Conservation (phyloP, 176 grass and related monocot species). For the Juncus inflexus region DNA sequence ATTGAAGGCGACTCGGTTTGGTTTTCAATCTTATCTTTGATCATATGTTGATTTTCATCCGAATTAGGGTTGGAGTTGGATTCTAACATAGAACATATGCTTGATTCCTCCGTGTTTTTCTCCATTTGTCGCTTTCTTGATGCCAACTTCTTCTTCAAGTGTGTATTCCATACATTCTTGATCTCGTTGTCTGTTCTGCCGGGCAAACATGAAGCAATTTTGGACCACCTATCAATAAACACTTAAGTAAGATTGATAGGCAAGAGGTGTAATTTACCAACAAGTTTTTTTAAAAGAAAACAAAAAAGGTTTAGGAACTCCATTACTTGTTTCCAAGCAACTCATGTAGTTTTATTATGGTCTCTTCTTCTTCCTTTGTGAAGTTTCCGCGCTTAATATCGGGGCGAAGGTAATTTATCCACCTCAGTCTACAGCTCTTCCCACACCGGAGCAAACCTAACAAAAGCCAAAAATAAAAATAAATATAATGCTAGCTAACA, state of each 20-base stretch:
- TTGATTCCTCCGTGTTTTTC: not conserved
- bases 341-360: conserved; percentile 83
- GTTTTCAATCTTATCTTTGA: conserved; percentile 38
- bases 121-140: conserved; percentile 16
- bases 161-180: conserved; percentile 96
- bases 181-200: conserved; percentile 98
- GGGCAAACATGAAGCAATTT: conserved; percentile 67
- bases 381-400: conserved; percentile 93
- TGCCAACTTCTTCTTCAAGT: conserved; percentile 71
- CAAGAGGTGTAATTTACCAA: too few relatives aligned
- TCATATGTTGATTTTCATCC: conserved; percentile 21
- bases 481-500: not conserved
- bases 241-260: not conserved
- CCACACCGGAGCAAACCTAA: conserved; percentile 74
- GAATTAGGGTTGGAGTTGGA: conserved; percentile 26
- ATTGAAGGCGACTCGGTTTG: conserved; percentile 25
- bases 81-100: not conserved
- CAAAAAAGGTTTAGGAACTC: not conserved
- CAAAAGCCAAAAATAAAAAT: not conserved
- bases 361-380: conserved; percentile 69
- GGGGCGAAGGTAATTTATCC: conserved; percentile 94
- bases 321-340: conserved; percentile 86
- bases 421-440: conserved; percentile 88
- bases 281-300: too few relatives aligned
- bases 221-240: conserved; percentile 56